Evolutionary conservation across 805 yeast species (phyloP), one percentile per base, ranked within the genome.

Genomic region (Candida namnaoensis): DNA sequence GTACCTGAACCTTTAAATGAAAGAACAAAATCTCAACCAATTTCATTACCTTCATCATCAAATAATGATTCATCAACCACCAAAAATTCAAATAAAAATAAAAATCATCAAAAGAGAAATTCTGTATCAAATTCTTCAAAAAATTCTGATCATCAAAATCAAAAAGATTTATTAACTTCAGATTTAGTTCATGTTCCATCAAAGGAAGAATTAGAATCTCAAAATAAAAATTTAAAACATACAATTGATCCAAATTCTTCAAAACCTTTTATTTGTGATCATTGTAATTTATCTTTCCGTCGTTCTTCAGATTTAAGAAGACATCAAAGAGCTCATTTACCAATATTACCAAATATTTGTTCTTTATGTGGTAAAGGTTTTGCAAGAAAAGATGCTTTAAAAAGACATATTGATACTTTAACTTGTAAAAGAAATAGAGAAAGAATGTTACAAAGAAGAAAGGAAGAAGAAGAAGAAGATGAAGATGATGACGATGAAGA

Each of bases 311-410:
- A 82, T 59, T 66, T 82, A 49, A 79, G 80, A 55, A 69, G 91
- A 42, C 93, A 83, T 54, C 85, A 80, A 51, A 78, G 83, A 53
- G 86, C 82, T 36, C 95, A 84, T 60, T 61, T 81, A 38, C 69
- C 78, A 24, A 76, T 81, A 2, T 74, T 86, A 8, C 90, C 91
- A 1, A 81, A 85, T 53, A 76, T 82, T 38, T 84, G 95, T 60
- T 76, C 80, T 6, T 62, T 69, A 14, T 84, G 95, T 64, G 87
- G 86, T 33, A 84, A 84, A 54, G 90, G 93, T 0, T 84, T 84
- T 68, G 91, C 93, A 2, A 65, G 95, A 38, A 82, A 82, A 52
- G 95, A 84, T 61, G 93, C 93, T 0, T 65, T 84, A 50, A 84
- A 83, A 56, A 67, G 95, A 49, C 95, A 84, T 58, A 67, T 68